Conservation (phyloP, 192 early-diverging fungal genomes). For the Rhizophagus prolifer region DNA sequence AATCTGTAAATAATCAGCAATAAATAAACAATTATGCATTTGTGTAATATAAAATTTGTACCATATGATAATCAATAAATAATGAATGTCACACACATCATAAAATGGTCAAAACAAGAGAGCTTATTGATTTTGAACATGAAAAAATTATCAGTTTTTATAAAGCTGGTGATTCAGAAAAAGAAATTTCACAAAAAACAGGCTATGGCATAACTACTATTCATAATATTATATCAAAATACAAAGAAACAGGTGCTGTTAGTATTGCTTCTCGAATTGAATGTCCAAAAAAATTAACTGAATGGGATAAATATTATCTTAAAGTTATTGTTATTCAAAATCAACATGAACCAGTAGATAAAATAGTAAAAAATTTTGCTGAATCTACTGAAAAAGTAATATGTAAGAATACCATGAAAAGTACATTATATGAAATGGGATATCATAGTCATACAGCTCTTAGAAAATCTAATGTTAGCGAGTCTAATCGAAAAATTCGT, state of each 20-base stretch:
- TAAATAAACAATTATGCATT: too few relatives aligned
- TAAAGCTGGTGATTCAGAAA: too few relatives aligned
- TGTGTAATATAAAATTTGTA: too few relatives aligned
- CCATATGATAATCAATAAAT: too few relatives aligned
- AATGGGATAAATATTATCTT: neutral
- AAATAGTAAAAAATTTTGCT: neutral
- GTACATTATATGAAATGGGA: neutral
- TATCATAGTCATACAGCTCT: neutral
- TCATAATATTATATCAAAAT: too few relatives aligned
- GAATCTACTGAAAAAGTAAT: neutral
- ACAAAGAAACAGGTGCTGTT: neutral
- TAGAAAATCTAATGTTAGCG: neutral
- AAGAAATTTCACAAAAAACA: too few relatives aligned
- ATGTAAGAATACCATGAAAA: neutral
- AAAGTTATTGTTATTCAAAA: neutral
- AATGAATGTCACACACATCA: too few relatives aligned
- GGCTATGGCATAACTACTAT: too few relatives aligned
- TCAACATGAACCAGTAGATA: neutral
- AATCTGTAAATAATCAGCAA: too few relatives aligned
- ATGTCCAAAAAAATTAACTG: neutral
- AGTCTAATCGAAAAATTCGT: neutral
- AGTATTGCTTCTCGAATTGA: neutral
- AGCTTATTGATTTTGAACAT: too few relatives aligned
- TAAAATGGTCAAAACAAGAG: too few relatives aligned
- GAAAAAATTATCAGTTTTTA: too few relatives aligned